Base-by-base conservation (phyloP, 2,329 filamentous ascomycete species). In the Botrytis fabae region DNA sequence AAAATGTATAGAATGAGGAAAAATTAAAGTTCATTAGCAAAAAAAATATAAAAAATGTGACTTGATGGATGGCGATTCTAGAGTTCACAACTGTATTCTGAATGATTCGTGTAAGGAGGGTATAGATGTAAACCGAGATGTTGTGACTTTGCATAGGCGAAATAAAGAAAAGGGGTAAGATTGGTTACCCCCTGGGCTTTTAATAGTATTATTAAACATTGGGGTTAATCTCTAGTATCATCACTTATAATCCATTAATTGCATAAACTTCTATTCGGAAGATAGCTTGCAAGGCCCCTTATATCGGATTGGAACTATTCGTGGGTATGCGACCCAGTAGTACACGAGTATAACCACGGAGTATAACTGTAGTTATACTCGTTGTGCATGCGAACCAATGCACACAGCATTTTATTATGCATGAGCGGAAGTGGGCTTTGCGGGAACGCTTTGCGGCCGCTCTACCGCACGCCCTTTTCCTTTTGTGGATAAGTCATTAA, bases 391-490 rank as follows among this genome's bases (percentile, higher is more conserved):
- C 51, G n/a, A 57, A 57, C n/a, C 25, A 57, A 57, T 28, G 51
- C n/a, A 57, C n/a, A 28, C 51, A 9, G 14, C 14, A 57, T 57
- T 28, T 28, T 28, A n/a, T 57, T 28, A 28, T 18, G 51, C n/a
- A 57, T n/a, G 18, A 28, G n/a, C n/a, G n/a, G 51, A 57, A 57
- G 25, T 57, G 6, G 6, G 14, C n/a, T 28, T 28, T 57, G n/a
- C 28, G 51, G 51, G 14, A 57, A 28, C 22, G 60, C 22, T 62
- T 62, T 62, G 60, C 60, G 60, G 60, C 60, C 60, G 60, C 60
- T 1, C 2, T 18, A n/a, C 60, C 60, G 60, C 35, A 3, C 22
- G 25, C 38, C 38, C 5, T 62, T 62, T 62, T 18, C 35, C 12
- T 62, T 40, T 61, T 40, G 22, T 40, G 59, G 35, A n/a, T 16